These are phyloP conservation scores for Skeletonema potamos DNA, from an alignment of 108 stramenopile species.

Conservation along the genomic window DNA sequence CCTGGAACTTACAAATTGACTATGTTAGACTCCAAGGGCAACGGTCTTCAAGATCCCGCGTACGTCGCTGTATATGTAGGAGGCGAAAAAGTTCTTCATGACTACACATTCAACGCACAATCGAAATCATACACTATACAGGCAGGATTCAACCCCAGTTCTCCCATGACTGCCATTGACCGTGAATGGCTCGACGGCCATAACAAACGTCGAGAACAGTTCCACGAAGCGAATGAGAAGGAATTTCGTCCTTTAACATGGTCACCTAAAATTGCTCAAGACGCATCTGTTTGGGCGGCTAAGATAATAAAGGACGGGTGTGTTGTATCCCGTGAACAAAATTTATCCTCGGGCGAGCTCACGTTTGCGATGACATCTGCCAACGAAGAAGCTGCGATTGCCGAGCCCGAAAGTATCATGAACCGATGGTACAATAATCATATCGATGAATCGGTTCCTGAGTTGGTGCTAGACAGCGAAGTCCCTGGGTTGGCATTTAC, in stretches of 20 bases:
- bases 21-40: neutral
- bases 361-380: neutral
- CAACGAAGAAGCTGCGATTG: neutral
- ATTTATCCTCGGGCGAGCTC: neutral
- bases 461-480: neutral
- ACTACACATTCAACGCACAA: conserved; percentile 6
- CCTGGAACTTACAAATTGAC: neutral
- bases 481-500: neutral
- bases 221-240: conserved; percentile 26
- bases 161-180: conserved; percentile 31
- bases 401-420: neutral
- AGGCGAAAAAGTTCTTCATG: conserved; percentile 20
- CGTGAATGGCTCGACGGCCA: conserved; percentile 32
- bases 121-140: conserved; percentile 17
- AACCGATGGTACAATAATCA: neutral
- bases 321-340: neutral
- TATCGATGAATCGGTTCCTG: neutral
- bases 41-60: conserved; percentile 8
- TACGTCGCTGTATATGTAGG: conserved; percentile 13
- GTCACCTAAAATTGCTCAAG: conserved; percentile 20
- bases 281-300: conserved; percentile 23
- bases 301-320: conserved; percentile 5
- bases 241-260: conserved; percentile 33
- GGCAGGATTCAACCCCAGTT: conserved; percentile 23
- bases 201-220: conserved; percentile 22